These are phyloP conservation scores for Sphaceloma murrayae DNA, from an alignment of 2,329 filamentous ascomycete genomes.

Conservation along the genomic window DNA sequence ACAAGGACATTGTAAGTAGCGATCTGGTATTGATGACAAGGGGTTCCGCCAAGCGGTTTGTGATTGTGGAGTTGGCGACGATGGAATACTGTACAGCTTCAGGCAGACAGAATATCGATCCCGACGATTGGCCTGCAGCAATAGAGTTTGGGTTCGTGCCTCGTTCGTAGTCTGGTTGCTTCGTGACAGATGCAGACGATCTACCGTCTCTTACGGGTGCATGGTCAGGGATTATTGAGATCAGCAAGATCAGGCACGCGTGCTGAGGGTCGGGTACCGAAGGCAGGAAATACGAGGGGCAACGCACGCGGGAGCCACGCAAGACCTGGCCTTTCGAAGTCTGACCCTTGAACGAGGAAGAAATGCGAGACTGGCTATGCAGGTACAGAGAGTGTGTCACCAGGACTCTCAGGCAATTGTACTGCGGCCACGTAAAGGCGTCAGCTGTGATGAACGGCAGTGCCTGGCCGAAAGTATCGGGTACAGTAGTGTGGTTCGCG, in stretches of 20 bases:
- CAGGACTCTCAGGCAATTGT: too few species aligned
- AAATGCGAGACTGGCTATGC: neutral
- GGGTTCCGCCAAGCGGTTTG: neutral
- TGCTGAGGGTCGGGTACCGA: constrained; percentile 3
- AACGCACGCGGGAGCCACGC: too few species aligned
- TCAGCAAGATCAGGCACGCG: constrained; percentile 16
- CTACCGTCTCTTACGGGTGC: too few species aligned
- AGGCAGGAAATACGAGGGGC: too few species aligned
- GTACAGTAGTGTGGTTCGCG: too few species aligned
- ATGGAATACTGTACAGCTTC: neutral
- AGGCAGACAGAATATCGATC: constrained; percentile 5
- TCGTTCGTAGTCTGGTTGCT: neutral
- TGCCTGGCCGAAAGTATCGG: too few species aligned
- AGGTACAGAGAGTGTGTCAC: constrained; percentile 3
- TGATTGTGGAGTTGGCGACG: constrained; percentile 6
- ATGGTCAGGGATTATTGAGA: too few species aligned
- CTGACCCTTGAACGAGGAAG: too few species aligned
- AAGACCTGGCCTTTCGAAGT: too few species aligned
- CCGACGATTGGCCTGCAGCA: constrained; percentile 2
- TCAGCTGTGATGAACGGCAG: too few species aligned
- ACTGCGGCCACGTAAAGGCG: too few species aligned
- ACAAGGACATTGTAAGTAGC: neutral
- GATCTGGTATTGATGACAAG: constrained; percentile 5
- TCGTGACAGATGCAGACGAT: constrained; percentile 9
- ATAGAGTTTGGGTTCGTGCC: constrained; percentile 6